Base-by-base conservation (phyloP, 2,329 filamentous ascomycete genomes). In the Gyromitra esculenta region DNA sequence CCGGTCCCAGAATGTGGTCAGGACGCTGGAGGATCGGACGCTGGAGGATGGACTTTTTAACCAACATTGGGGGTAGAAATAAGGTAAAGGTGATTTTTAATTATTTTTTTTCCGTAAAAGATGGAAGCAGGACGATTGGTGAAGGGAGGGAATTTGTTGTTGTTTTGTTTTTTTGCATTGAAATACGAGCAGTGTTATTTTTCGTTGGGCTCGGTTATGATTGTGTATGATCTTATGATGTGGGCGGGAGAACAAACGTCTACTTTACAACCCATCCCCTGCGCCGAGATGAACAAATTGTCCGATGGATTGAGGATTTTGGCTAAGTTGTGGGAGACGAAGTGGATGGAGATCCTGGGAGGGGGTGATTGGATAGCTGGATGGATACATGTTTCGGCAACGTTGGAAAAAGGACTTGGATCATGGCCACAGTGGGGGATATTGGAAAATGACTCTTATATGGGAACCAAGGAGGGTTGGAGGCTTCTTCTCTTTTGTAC, bases 11-110 rank as follows among this genome's bases (percentile, higher is more conserved):
- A 95, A 98, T 82, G 97, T 99, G 82, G 97, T 99, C 81, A 90
- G 96, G 71, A 97, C 92, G 78, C 86, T 99, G 78, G 96, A 99
- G 84, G 96, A 98, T 84, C 89, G 96, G 45, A 97, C 94, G 1
- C 86, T 98, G 72, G 95, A 97, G 83, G 95, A 98, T 84, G 93
- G 94, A 1, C 97, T 94, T 82, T 92, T 94, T 89, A 87, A 86
- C 79, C 89, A 90, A 86, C 92, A 96, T 84, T 97, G 91, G 88
- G 87, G 89, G 81, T 89, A 71, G 25, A 41, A 11, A 31, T 31
- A 56, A 48, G 37, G 54, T 21, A 39, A 25, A 9, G 37, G 43
- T 39, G 13, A 39, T 37, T 15, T 65, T 45, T 57, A 62, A 68
- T 57, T 41, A n/a, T 62, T 56, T 68, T 69, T 70, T 65, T 13